phyloP scores from a whole-genome alignment of 179 eudicot species.

The Spinacia oleracea region DNA sequence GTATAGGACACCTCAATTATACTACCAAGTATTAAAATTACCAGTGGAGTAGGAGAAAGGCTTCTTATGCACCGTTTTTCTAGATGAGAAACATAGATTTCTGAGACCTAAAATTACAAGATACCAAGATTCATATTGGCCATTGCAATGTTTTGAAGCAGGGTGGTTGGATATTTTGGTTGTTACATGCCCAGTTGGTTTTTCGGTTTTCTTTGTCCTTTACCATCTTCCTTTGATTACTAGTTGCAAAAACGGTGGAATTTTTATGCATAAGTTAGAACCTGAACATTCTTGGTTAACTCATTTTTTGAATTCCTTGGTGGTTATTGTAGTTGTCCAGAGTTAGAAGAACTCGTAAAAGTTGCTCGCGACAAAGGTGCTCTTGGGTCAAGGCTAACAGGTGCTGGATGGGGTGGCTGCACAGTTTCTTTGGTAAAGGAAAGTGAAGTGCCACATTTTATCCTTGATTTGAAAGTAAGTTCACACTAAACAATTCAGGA shows the following conservation, averaged over 20 bases:
- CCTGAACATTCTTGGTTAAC: background rate
- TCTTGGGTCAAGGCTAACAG: constrained; percentile 96
- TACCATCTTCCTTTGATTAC: too few relatives aligned
- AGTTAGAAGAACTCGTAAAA: constrained; percentile 89
- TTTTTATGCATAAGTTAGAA: background rate
- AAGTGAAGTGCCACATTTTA: constrained; percentile 78
- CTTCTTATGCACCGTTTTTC: too few relatives aligned
- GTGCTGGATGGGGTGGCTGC: constrained; percentile 99
- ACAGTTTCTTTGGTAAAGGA: constrained; percentile 90
- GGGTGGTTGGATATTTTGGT: too few relatives aligned
- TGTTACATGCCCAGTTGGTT: too few relatives aligned
- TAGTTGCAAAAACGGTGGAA: background rate
- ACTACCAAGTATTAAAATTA: background rate
- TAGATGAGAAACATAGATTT: background rate
- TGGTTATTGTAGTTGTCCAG: constrained; percentile 64
- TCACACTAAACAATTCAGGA: background rate
- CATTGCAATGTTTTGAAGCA: too few relatives aligned
- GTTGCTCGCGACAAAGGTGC: constrained; percentile 79
- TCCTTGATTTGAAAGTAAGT: constrained; percentile 80
- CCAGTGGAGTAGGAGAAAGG: background rate
- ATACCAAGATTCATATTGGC: background rate
- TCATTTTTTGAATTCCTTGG: background rate
- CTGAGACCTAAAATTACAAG: background rate
- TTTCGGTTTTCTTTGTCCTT: too few relatives aligned
- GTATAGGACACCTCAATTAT: background rate